These are phyloP conservation scores for Phialophora macrospora DNA, from an alignment of 2,329 filamentous ascomycete species.

Conservation along the genomic window DNA sequence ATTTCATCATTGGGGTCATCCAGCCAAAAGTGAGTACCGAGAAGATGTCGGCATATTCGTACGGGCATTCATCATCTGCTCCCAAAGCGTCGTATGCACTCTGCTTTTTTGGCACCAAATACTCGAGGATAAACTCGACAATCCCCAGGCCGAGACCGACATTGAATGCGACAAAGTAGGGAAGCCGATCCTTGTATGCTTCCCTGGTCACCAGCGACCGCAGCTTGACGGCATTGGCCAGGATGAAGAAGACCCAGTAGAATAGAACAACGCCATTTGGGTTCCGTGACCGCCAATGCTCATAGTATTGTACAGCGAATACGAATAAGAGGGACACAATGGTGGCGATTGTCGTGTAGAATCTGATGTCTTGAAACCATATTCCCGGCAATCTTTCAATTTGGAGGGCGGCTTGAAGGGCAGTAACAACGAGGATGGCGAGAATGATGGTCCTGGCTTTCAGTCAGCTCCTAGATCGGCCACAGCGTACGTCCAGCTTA, in stretches of 20 bases:
- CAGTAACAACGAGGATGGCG: constrained; percentile 69
- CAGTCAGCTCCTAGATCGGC: constrained; percentile 2
- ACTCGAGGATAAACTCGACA: constrained; percentile 78
- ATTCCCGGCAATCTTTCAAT: constrained; percentile 69
- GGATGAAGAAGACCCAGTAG: constrained; percentile 87
- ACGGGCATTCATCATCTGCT: constrained; percentile 70
- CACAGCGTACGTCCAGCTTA: neutral
- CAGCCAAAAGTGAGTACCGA: constrained; percentile 92
- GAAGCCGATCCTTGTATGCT: constrained; percentile 66
- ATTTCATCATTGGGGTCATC: constrained; percentile 99
- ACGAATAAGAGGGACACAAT: constrained; percentile 74
- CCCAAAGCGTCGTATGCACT: constrained; percentile 71
- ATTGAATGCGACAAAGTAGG: constrained; percentile 79
- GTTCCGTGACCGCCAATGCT: constrained; percentile 80
- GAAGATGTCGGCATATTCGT: constrained; percentile 92
- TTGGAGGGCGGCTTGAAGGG: constrained; percentile 76
- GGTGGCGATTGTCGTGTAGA: constrained; percentile 77
- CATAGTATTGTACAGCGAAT: constrained; percentile 80
- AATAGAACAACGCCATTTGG: constrained; percentile 87
- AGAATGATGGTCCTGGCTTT: constrained; percentile 63
- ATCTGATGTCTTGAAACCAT: constrained; percentile 82
- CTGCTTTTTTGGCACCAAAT: constrained; percentile 79
- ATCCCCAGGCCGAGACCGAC: constrained; percentile 72
- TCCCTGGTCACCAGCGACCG: constrained; percentile 82
- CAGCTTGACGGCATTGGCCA: constrained; percentile 79